These are phyloP conservation scores for Bassia scoparia DNA, from an alignment of 148 eudicot species.

Conservation along the genomic window DNA sequence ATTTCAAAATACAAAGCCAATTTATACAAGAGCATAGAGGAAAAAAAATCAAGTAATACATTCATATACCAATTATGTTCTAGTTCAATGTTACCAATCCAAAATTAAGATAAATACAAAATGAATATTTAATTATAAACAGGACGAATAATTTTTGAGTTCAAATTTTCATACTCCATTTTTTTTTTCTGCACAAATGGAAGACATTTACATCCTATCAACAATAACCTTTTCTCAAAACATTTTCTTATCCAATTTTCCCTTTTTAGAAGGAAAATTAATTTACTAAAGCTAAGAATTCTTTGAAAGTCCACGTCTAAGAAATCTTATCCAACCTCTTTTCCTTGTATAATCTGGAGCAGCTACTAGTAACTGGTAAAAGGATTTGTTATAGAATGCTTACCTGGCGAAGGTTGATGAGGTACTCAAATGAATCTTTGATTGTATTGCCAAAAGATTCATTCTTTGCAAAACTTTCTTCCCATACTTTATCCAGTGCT, in stretches of 20 bases:
- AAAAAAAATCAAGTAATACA: background rate
- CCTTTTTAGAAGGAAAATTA: background rate
- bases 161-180: background rate
- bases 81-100: background rate
- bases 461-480: slow-evolving; percentile 82
- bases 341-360: background rate
- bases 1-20: slow-evolving; percentile 10
- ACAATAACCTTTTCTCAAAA: background rate
- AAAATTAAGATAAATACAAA: background rate
- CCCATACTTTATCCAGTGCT: slow-evolving; percentile 81
- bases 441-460: slow-evolving; percentile 83
- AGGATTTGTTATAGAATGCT: slow-evolving; percentile 13
- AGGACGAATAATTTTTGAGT: background rate
- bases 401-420: slow-evolving; percentile 93
- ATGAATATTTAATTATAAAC: background rate
- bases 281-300: background rate
- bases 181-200: background rate
- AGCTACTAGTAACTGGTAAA: background rate
- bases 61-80: background rate
- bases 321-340: background rate
- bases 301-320: background rate
- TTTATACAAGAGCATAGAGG: background rate
- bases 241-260: background rate
- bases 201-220: background rate
- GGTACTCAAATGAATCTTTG: slow-evolving; percentile 94